phyloP scores from a whole-genome alignment of 1,139 yeast species.

The Debaryomyces fabryi region DNA sequence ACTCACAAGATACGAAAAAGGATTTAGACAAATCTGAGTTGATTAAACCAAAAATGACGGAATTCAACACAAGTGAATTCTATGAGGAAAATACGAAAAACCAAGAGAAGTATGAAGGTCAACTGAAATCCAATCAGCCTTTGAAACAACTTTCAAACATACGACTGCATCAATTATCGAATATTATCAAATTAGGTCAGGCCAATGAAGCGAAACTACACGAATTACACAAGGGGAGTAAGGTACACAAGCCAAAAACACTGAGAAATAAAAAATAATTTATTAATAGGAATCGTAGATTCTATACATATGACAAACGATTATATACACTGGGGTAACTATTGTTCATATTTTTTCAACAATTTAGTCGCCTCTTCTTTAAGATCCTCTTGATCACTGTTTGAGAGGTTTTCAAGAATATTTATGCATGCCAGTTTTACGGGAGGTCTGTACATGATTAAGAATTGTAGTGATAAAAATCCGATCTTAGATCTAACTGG shows the following conservation, averaged over 20 bases:
- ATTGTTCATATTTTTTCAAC: slow-evolving; percentile 45
- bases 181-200: slow-evolving; percentile 5
- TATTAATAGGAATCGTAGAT: slow-evolving; percentile 1
- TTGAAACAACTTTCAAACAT: slow-evolving; percentile 5
- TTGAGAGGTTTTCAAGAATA: slow-evolving; percentile 61
- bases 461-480: slow-evolving; percentile 74
- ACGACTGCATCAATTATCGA: slow-evolving; percentile 6
- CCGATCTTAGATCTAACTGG: slow-evolving; percentile 84
- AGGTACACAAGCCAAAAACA: slow-evolving; percentile 5
- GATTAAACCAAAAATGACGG: neutral
- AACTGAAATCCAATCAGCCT: slow-evolving; percentile 6
- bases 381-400: slow-evolving; percentile 54
- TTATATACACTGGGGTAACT: neutral
- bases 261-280: slow-evolving; percentile 2
- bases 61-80: slow-evolving; percentile 4
- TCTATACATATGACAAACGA: slow-evolving; percentile 2
- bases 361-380: slow-evolving; percentile 56
- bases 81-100: slow-evolving; percentile 4
- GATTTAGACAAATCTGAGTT: neutral
- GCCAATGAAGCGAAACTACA: slow-evolving; percentile 5
- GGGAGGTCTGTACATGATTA: slow-evolving; percentile 92
- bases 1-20: neutral
- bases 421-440: slow-evolving; percentile 63
- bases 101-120: neutral
- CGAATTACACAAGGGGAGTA: neutral